Evolutionary conservation across 257 asterid species (phyloP).

Genomic region (Schizonepeta tenuifolia): DNA sequence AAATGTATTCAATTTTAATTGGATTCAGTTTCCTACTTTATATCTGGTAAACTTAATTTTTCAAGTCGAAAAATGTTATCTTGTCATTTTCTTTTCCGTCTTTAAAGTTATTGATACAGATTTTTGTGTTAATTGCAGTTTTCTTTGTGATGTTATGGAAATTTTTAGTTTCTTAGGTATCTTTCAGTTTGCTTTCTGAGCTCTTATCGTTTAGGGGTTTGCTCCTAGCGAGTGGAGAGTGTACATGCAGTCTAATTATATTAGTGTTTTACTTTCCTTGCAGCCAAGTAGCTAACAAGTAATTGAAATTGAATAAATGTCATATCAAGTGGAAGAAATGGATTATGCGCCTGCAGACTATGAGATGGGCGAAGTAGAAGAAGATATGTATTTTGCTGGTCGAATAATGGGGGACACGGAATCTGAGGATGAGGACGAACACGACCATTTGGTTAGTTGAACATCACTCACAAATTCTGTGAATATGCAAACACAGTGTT

Average conservation of each 20-base stretch:
- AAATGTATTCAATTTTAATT: conserved; percentile 12
- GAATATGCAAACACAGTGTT: background rate
- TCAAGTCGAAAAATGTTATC: background rate
- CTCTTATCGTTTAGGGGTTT: conserved; percentile 21
- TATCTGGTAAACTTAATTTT: background rate
- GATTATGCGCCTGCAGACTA: conserved; percentile 52
- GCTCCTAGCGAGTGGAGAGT: conserved; percentile 21
- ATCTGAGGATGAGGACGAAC: conserved; percentile 61
- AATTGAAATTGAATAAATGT: conserved; percentile 36
- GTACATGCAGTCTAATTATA: conserved; percentile 9
- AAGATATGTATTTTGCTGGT: conserved; percentile 54
- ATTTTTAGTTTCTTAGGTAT: background rate
- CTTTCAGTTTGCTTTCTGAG: conserved; percentile 7
- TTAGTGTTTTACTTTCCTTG: background rate
- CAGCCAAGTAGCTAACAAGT: conserved; percentile 37
- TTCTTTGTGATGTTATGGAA: background rate
- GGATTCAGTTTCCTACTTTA: conserved; percentile 4
- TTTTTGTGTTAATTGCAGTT: background rate
- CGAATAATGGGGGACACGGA: conserved; percentile 58
- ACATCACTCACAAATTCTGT: conserved; percentile 2
- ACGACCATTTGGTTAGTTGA: conserved; percentile 55
- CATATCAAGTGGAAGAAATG: conserved; percentile 50
- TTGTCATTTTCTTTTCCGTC: background rate
- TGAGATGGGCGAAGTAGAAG: conserved; percentile 59
- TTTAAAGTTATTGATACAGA: background rate